Base-by-base conservation (phyloP, 2,329 filamentous ascomycete genomes). In the Aspergillus clavatus region DNA sequence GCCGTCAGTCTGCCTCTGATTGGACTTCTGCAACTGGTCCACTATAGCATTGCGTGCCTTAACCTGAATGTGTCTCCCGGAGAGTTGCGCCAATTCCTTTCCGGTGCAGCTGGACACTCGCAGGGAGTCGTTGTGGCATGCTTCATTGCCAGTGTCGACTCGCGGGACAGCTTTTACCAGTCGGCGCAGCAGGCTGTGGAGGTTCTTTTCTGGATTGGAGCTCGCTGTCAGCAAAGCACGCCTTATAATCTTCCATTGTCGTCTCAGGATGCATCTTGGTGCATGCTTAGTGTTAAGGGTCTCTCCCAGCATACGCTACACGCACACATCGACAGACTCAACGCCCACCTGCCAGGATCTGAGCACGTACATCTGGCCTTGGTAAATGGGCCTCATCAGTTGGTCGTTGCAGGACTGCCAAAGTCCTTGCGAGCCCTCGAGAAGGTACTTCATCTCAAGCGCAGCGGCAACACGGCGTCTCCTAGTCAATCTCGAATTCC, bases 1-100 rank as follows among this genome's bases (percentile, higher is more conserved):
- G 60, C 66, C 11, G 54, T 69, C 33, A 70, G 67, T 49, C 61
- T 69, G 43, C 67, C 68, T 3, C 43, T 71, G 3, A 68, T 68
- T 33, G 66, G 61, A 0, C 52, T 69, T 8, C 28, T 63, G 2
- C 65, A 61, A 57, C 12, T 50, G 4, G 22, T 27, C 2, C 37
- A 50, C 5, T 50, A 39, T 12, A 38, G 31, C 8, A 10, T 50
- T 2, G 14, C 41, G 10, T 40, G 44, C 11, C 19, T 33, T 2
- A 19, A 27, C 1, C 26, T 50, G 7, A 11, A 27, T 10, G 8
- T 36, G 2, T 27, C 33, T 5, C 47, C 47, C 1, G 35, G 31
- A 1, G 28, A 47, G 27, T 18, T 47, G 7, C 37, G 37, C 2
- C 29, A 29, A 0, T 18, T 19, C 3, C 27, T 50, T 1, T 22